Conservation (phyloP, 495 filamentous ascomycete genomes). For the Antarctomyces pellizariae region DNA sequence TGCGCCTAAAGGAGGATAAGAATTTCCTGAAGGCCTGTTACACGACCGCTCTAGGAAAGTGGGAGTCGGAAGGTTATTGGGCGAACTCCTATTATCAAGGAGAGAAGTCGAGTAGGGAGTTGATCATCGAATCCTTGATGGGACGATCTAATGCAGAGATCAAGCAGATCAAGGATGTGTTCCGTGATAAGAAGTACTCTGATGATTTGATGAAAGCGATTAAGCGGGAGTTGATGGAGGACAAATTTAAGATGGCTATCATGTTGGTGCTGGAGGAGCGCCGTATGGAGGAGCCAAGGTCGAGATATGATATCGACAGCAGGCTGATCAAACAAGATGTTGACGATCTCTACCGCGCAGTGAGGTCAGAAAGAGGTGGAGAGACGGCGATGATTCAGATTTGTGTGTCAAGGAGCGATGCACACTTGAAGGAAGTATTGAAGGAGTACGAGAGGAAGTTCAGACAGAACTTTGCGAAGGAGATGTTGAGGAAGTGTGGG, state of each 20-base stretch:
- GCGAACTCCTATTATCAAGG: slow-evolving; percentile 97
- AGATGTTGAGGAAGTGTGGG: slow-evolving; percentile 66
- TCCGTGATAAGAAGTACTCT: slow-evolving; percentile 78
- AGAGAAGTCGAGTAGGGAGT: slow-evolving; percentile 55
- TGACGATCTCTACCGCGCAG: slow-evolving; percentile 39
- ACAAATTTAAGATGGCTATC: slow-evolving; percentile 87
- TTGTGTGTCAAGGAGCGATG: slow-evolving; percentile 54
- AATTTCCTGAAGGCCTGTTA: slow-evolving; percentile 74
- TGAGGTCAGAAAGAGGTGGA: slow-evolving; percentile 54
- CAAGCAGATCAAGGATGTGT: slow-evolving; percentile 73
- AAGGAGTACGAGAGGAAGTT: slow-evolving; percentile 44
- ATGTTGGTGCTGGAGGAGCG: slow-evolving; percentile 59
- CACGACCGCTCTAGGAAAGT: slow-evolving; percentile 69
- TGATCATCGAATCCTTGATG: slow-evolving; percentile 83
- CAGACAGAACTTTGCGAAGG: slow-evolving; percentile 57
- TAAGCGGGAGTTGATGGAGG: slow-evolving; percentile 72
- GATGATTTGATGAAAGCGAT: slow-evolving; percentile 68
- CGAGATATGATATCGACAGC: slow-evolving; percentile 13
- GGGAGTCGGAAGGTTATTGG: slow-evolving; percentile 93
- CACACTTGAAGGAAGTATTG: slow-evolving; percentile 61
- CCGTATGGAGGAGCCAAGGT: slow-evolving; percentile 47
- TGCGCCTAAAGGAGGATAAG: slow-evolving; percentile 39
- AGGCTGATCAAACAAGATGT: slow-evolving; percentile 48
- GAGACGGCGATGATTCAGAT: slow-evolving; percentile 82
- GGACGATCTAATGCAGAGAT: slow-evolving; percentile 74